Conservation (phyloP, 78 protist genomes). For the Bigelowiella natans region DNA sequence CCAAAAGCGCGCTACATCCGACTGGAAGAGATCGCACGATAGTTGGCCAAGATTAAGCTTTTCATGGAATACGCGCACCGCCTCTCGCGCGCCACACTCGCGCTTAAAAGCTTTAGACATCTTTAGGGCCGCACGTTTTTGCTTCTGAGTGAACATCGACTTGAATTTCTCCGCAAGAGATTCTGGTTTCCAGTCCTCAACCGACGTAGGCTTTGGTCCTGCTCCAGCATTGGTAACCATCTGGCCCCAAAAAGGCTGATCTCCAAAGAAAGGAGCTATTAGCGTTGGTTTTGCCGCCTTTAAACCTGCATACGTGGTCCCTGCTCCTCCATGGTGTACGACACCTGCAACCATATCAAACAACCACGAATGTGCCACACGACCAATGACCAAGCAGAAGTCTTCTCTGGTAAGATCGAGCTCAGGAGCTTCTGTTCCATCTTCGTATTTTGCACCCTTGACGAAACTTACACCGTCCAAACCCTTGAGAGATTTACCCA, state of each 20-base stretch:
- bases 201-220: not conserved
- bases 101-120: not conserved
- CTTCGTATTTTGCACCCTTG: not conserved
- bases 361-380: not conserved
- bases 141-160: not conserved
- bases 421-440: not conserved
- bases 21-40: not conserved
- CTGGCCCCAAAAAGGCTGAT: conserved; percentile 11
- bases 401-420: not conserved
- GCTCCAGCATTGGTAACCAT: not conserved
- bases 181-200: not conserved
- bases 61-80: not conserved
- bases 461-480: not conserved
- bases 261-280: not conserved
- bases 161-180: not conserved
- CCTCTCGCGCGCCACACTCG: not conserved
- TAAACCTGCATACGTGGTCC: not conserved
- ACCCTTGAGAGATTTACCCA: not conserved
- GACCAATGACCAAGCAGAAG: not conserved
- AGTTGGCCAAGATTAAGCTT: not conserved
- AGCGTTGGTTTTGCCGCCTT: conserved; percentile 1
- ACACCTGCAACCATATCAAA: not conserved
- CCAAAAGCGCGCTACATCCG: not conserved
- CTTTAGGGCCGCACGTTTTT: not conserved
- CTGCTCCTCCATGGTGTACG: conserved; percentile 4